These are phyloP conservation scores for Aspergillus sp. DNA, from an alignment of 2,329 filamentous ascomycete species.

Conservation along the genomic window DNA sequence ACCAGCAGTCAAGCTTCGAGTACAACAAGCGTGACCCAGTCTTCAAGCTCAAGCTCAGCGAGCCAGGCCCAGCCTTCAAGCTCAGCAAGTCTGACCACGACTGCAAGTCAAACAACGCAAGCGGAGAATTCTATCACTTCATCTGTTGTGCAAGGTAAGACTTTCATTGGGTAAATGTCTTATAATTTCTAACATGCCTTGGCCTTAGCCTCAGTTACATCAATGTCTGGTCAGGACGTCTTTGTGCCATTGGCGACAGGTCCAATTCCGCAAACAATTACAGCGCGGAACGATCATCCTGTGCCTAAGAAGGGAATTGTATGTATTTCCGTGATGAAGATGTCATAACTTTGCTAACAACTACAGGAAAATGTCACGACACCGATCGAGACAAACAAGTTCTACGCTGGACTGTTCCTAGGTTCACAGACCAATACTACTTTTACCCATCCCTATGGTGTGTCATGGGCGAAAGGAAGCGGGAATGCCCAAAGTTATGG, in stretches of 20 bases:
- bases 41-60: neutral
- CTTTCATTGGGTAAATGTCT: neutral
- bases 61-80: neutral
- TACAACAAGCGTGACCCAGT: neutral
- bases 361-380: slow-evolving; percentile 30
- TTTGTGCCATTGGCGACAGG: slow-evolving; percentile 45
- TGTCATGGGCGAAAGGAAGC: slow-evolving; percentile 67
- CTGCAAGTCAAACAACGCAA: neutral
- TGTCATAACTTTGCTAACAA: slow-evolving; percentile 12
- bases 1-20: neutral
- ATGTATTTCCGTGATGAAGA: slow-evolving; percentile 17
- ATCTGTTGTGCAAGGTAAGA: slow-evolving; percentile 11
- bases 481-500: slow-evolving; percentile 71
- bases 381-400: slow-evolving; percentile 55
- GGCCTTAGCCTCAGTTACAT: slow-evolving; percentile 9
- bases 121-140: neutral
- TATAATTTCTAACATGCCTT: slow-evolving; percentile 3
- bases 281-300: slow-evolving; percentile 44
- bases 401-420: slow-evolving; percentile 79
- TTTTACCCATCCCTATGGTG: slow-evolving; percentile 74
- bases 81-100: neutral
- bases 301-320: slow-evolving; percentile 44
- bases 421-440: slow-evolving; percentile 67
- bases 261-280: slow-evolving; percentile 41
- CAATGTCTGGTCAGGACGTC: slow-evolving; percentile 42